phyloP scores from a whole-genome alignment of 495 filamentous ascomycete species.

The Aspergillus sclerotiicarbonarius region DNA sequence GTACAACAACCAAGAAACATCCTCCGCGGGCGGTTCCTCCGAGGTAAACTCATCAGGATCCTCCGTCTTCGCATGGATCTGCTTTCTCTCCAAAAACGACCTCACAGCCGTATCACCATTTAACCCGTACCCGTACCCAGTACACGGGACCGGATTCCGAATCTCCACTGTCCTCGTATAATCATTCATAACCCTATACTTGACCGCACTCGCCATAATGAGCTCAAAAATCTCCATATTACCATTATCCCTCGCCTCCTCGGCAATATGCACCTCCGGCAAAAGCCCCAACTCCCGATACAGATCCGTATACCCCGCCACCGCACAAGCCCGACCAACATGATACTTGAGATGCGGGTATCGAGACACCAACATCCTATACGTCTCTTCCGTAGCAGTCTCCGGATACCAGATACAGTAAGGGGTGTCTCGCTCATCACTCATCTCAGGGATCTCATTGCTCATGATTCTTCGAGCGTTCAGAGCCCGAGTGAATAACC shows the following conservation, averaged over 20 bases:
- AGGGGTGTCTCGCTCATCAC: conserved; percentile 23
- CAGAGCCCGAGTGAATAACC: conserved; percentile 8
- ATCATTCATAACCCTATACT: conserved; percentile 30
- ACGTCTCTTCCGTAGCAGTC: conserved; percentile 31
- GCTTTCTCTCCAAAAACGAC: conserved; percentile 4
- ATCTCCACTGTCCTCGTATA: conserved; percentile 23
- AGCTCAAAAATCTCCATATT: conserved; percentile 23
- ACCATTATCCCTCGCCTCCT: conserved; percentile 27
- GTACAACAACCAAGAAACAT: conserved; percentile 3
- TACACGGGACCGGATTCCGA: conserved; percentile 11
- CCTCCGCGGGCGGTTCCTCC: neutral
- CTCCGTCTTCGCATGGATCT: neutral
- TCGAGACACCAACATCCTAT: conserved; percentile 11
- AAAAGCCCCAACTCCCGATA: conserved; percentile 29
- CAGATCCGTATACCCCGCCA: conserved; percentile 27
- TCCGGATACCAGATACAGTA: conserved; percentile 48
- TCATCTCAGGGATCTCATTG: conserved; percentile 9
- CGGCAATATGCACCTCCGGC: conserved; percentile 30
- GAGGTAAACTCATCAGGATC: neutral
- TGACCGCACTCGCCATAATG: conserved; percentile 22
- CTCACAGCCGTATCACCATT: conserved; percentile 29
- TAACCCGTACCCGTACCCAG: conserved; percentile 15
- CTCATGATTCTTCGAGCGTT: conserved; percentile 15
- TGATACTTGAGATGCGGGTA: conserved; percentile 28
- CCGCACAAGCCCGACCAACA: conserved; percentile 32